Evolutionary conservation across 2,329 filamentous ascomycete species (phyloP).

Genomic region (Laburnicola sp.): DNA sequence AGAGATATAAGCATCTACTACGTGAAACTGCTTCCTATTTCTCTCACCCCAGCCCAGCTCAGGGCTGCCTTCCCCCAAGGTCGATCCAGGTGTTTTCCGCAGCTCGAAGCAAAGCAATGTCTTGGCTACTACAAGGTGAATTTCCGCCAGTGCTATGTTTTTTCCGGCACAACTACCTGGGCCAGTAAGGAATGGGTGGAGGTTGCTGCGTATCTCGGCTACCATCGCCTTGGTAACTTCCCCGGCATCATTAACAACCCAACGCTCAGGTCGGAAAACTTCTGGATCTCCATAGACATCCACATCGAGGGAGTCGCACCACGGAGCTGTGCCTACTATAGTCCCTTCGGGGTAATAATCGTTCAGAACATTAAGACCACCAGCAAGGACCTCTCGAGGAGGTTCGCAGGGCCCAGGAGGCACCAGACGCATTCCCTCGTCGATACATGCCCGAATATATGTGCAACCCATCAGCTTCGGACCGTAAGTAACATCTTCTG

Average conservation of each 20-base stretch:
- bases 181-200: slow-evolving; percentile 22
- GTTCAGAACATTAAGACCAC: slow-evolving; percentile 22
- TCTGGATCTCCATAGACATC: slow-evolving; percentile 22
- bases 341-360: slow-evolving; percentile 22
- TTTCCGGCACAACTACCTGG: slow-evolving; percentile 26
- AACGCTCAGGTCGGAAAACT: slow-evolving; percentile 24
- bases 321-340: slow-evolving; percentile 23
- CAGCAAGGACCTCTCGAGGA: slow-evolving; percentile 19
- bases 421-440: slow-evolving; percentile 22
- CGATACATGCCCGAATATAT: slow-evolving; percentile 21
- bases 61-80: slow-evolving; percentile 2
- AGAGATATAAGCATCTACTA: slow-evolving; percentile 18
- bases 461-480: slow-evolving; percentile 12
- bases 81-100: not conserved
- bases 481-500: slow-evolving; percentile 18
- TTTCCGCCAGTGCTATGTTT: slow-evolving; percentile 22
- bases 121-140: slow-evolving; percentile 19
- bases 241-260: slow-evolving; percentile 16
- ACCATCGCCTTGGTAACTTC: slow-evolving; percentile 3
- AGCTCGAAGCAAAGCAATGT: slow-evolving; percentile 22
- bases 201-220: slow-evolving; percentile 5
- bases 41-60: slow-evolving; percentile 9
- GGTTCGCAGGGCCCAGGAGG: slow-evolving; percentile 18
- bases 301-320: slow-evolving; percentile 21
- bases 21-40: slow-evolving; percentile 6